phyloP scores from a whole-genome alignment of 2,329 filamentous ascomycete genomes.

The Microcera coccophila region DNA sequence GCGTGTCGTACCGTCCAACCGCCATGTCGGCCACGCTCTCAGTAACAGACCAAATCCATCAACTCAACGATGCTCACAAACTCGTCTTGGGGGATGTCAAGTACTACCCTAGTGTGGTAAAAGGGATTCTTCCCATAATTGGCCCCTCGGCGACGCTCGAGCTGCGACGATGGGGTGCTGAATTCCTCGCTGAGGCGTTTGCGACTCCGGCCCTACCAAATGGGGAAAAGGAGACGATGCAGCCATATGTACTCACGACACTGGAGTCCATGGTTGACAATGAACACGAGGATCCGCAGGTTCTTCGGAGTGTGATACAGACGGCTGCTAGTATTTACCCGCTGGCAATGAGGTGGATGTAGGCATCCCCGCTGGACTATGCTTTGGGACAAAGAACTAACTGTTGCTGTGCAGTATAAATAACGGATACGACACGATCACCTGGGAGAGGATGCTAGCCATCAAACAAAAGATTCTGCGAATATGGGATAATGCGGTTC shows the following conservation, averaged over 20 bases:
- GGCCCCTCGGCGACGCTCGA: slow-evolving; percentile 70
- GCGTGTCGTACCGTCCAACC: slow-evolving; percentile 6
- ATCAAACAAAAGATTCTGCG: slow-evolving; percentile 87
- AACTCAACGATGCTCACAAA: slow-evolving; percentile 85
- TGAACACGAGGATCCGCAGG: slow-evolving; percentile 70
- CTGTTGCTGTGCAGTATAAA: slow-evolving; percentile 63
- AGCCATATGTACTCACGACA: slow-evolving; percentile 72
- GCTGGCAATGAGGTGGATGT: slow-evolving; percentile 90
- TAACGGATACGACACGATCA: slow-evolving; percentile 73
- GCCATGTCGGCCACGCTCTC: slow-evolving; percentile 55
- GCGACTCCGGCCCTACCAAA: slow-evolving; percentile 78
- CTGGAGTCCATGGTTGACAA: slow-evolving; percentile 67
- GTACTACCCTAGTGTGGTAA: slow-evolving; percentile 88
- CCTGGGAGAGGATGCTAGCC: slow-evolving; percentile 82
- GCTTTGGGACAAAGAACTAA: slow-evolving; percentile 54
- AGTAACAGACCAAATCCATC: slow-evolving; percentile 72
- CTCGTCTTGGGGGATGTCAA: slow-evolving; percentile 81
- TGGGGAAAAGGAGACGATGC: slow-evolving; percentile 76
- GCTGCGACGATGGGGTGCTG: slow-evolving; percentile 89
- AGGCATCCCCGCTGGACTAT: slow-evolving; percentile 48
- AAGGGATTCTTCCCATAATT: slow-evolving; percentile 89
- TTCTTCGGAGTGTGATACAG: slow-evolving; percentile 83
- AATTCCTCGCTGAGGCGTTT: slow-evolving; percentile 94
- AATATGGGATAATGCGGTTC: slow-evolving; percentile 76
- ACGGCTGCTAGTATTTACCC: slow-evolving; percentile 90